These are phyloP conservation scores for Rhodomyrtus psidioides DNA, from an alignment of 441 rosid species.

Conservation along the genomic window DNA sequence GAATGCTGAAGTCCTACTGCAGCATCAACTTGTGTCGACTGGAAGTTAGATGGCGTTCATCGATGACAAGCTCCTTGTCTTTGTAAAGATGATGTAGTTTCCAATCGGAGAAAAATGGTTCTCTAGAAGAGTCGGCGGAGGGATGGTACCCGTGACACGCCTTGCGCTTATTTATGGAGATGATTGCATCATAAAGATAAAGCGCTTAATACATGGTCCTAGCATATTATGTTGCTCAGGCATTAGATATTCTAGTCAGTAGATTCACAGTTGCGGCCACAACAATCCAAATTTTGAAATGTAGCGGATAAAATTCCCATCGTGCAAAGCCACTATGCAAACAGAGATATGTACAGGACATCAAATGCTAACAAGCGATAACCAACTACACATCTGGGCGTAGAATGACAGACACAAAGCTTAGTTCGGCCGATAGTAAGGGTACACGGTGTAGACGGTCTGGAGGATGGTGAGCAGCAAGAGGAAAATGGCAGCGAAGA, in stretches of 20 bases:
- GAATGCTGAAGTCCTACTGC: neutral
- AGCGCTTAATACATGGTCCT: neutral
- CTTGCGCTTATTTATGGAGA: neutral
- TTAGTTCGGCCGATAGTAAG: neutral
- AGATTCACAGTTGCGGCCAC: neutral
- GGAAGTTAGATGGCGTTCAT: neutral
- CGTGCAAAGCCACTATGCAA: neutral
- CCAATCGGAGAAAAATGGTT: neutral
- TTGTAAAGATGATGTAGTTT: neutral
- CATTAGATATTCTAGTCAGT: neutral
- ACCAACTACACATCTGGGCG: neutral
- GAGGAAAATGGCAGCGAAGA: neutral
- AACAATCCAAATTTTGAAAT: neutral
- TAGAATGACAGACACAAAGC: neutral
- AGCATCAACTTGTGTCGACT: neutral
- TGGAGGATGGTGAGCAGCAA: neutral
- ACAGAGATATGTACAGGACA: neutral
- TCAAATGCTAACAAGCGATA: neutral
- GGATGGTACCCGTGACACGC: neutral
- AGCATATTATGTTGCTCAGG: neutral
- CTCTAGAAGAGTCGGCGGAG: neutral
- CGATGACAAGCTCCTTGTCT: neutral
- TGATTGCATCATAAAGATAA: neutral
- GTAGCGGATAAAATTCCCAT: neutral
- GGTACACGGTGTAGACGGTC: neutral